A percentile compares a stretch with the other conserved stretches of the same genome.
phyloP scores from a whole-genome alignment of 1,139 yeast species.

The Saccharomyces hybrid region DNA sequence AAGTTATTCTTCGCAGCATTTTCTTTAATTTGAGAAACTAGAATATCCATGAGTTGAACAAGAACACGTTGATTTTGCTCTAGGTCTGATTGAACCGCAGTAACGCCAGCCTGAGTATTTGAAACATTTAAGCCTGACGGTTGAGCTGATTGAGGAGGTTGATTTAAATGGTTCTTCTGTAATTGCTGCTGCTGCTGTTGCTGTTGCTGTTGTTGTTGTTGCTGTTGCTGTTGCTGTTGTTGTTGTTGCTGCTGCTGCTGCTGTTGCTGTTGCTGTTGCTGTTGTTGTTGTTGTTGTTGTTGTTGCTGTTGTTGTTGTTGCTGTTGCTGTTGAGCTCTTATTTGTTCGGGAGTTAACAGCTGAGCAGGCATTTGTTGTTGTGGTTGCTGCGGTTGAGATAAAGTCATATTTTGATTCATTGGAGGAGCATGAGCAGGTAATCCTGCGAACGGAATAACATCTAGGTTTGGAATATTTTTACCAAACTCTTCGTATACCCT shows the following conservation, averaged over 20 bases:
- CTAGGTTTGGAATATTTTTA: slow-evolving; percentile 30
- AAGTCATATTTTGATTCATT: slow-evolving; percentile 12
- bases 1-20: slow-evolving; percentile 41
- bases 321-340: slow-evolving; percentile 9
- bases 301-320: too few species aligned
- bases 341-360: not conserved
- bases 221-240: too few species aligned
- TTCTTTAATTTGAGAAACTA: slow-evolving; percentile 35
- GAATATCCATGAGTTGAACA: slow-evolving; percentile 32
- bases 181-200: too few species aligned
- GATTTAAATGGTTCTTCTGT: slow-evolving; percentile 7
- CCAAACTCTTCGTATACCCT: slow-evolving; percentile 83
- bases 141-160: slow-evolving; percentile 7
- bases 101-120: slow-evolving; percentile 8
- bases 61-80: slow-evolving; percentile 31
- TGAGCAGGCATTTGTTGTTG: slow-evolving; percentile 5
- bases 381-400: slow-evolving; percentile 19
- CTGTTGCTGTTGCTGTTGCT: too few species aligned
- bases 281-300: too few species aligned
- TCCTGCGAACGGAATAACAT: slow-evolving; percentile 9
- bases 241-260: too few species aligned
- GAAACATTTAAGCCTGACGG: slow-evolving; percentile 16
- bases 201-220: too few species aligned
- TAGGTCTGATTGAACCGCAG: slow-evolving; percentile 29
- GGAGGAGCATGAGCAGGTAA: slow-evolving; percentile 8